Percentiles rank a stretch among this genome's conserved stretches.
Conservation (phyloP, 768 basidiomycete species). For the Mycena metata region DNA sequence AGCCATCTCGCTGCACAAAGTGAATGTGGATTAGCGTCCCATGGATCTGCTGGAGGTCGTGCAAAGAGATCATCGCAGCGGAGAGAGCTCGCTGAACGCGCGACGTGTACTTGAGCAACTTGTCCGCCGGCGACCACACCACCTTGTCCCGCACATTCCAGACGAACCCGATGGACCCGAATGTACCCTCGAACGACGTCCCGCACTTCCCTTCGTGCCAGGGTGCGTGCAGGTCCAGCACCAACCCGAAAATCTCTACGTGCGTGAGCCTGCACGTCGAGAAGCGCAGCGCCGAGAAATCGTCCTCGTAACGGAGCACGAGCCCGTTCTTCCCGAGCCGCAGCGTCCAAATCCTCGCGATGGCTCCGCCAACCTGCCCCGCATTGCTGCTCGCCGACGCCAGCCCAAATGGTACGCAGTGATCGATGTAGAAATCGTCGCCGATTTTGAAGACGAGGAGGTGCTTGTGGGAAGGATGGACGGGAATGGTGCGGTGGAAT, state of each 20-base stretch:
- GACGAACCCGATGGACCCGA: constrained; percentile 46
- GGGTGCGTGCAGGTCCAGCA: constrained; percentile 43
- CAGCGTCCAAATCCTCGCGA: constrained; percentile 8
- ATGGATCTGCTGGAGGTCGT: constrained; percentile 40
- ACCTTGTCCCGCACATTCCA: constrained; percentile 43
- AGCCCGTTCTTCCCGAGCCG: constrained; percentile 3
- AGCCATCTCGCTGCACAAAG: constrained; percentile 46
- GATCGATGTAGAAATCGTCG: constrained; percentile 24
- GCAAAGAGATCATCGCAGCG: constrained; percentile 11
- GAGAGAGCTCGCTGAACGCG: constrained; percentile 35
- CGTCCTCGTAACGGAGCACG: constrained; percentile 18
- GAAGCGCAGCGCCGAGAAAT: constrained; percentile 9
- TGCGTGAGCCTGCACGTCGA: not conserved
- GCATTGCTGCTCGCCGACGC: constrained; percentile 24
- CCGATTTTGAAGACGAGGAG: constrained; percentile 28
- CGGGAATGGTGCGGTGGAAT: constrained; percentile 27
- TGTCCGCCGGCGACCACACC: constrained; percentile 45
- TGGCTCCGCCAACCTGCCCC: constrained; percentile 19
- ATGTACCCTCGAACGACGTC: constrained; percentile 37
- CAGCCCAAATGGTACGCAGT: constrained; percentile 30
- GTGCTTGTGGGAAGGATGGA: constrained; percentile 29
- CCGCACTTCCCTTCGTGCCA: constrained; percentile 44
- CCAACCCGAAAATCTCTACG: not conserved
- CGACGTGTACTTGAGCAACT: constrained; percentile 42
- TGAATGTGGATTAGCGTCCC: constrained; percentile 50